Evolutionary conservation across 352 stramenopile genomes (phyloP).

Genomic region (Pythium grandisporangium): DNA sequence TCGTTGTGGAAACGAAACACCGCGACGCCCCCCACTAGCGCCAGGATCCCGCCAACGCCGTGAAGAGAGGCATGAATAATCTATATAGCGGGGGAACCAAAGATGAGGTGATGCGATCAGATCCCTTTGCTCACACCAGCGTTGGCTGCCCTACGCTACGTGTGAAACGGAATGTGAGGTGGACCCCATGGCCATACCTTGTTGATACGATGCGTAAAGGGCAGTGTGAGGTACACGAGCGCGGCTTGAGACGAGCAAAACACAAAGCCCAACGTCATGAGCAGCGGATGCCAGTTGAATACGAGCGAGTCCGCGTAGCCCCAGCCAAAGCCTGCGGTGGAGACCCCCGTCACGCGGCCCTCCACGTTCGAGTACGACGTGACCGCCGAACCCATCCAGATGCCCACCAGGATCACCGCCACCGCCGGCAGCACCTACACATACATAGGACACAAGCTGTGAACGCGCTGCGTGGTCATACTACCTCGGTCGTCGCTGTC

Average conservation of each 20-base stretch:
- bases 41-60: conserved; percentile 45
- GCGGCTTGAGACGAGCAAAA: conserved; percentile 66
- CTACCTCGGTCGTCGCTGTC: too few relatives aligned
- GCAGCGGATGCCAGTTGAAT: conserved; percentile 84
- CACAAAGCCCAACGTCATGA: conserved; percentile 82
- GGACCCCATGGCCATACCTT: conserved; percentile 45
- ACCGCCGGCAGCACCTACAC: conserved; percentile 38
- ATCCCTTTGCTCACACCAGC: neutral
- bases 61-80: conserved; percentile 70
- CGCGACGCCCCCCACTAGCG: conserved; percentile 44
- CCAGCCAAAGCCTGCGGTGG: conserved; percentile 68
- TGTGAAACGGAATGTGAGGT: too few relatives aligned
- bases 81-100: conserved; percentile 8
- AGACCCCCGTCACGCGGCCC: conserved; percentile 26
- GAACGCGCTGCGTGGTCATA: too few relatives aligned
- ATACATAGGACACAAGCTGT: too few relatives aligned
- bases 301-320: conserved; percentile 40
- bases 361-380: conserved; percentile 40
- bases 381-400: conserved; percentile 68
- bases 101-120: too few relatives aligned
- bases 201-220: conserved; percentile 56
- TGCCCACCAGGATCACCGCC: conserved; percentile 49
- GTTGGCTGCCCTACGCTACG: too few relatives aligned
- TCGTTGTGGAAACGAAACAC: conserved; percentile 87
- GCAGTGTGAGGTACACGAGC: conserved; percentile 57